Evolutionary conservation across 2,329 filamentous ascomycete species (phyloP), one percentile per base, ranked within the genome.

Genomic region (Exophiala xenobiotica): DNA sequence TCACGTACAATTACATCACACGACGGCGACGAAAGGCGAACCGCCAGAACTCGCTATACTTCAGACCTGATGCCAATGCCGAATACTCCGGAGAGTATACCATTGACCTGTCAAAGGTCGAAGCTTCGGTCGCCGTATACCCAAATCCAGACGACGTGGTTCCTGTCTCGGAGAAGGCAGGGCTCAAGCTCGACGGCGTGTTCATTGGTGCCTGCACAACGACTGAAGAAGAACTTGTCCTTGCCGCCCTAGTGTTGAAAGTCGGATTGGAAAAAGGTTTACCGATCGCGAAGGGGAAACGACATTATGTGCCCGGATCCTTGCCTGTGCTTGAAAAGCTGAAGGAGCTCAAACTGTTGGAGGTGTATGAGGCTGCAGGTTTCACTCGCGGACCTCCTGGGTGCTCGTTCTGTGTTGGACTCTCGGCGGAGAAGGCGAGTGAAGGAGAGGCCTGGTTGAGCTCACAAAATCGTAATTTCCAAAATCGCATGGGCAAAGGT

Each of bases 141-240:
- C 73, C 73, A 0, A 66, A 62, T 2, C 72, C 72, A 4, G 73
- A 76, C 51, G 64, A 75, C 38, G 73, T 76, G 1, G 69, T 74
- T 0, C 66, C 73, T 0, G 67, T 75, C 1, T 57, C 54, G 1
- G 67, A 70, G 12, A 53, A 65, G 4, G 58, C 50, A 3, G 64
- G 62, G 1, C 67, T 62, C 37, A 9, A 56, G 1, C 57, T 76
- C 2, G 70, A 75, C 41, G 74, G 73, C 2, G 68, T 65, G 46
- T 76, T 76, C 57, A 75, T 76, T 19, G 73, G 74, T 3, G 73
- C 74, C 1, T 76, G 73, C 57, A 76, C 74, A 1, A 76, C 73
- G 0, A 63, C 73, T 0, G 71, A 74, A 46, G 73, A 76, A 54
- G 73, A 76, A 42, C 58, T 75, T 2, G 65, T 75, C 11, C 60